Conservation (phyloP, 2,329 filamentous ascomycete species). For the Amphichorda felina region DNA sequence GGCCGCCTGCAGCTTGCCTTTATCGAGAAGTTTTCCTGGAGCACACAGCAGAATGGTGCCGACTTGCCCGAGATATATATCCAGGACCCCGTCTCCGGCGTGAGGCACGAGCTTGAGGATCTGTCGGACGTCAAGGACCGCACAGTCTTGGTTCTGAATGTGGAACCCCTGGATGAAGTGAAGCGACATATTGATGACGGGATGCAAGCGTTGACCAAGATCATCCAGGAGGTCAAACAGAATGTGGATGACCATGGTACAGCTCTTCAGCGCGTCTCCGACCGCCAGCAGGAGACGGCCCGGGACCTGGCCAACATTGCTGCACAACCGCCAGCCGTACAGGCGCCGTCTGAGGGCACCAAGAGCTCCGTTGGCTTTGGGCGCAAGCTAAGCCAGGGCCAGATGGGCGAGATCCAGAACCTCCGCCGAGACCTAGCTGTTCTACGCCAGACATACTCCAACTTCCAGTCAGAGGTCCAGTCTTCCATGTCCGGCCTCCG, state of each 20-base stretch:
- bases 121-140: conserved; percentile 87
- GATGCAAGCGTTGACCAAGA: conserved; percentile 62
- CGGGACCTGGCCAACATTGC: conserved; percentile 66
- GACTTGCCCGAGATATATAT: conserved; percentile 97
- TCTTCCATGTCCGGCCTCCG: conserved; percentile 77
- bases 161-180: conserved; percentile 89
- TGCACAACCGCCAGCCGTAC: conserved; percentile 28
- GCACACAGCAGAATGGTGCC: conserved; percentile 83
- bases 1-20: conserved; percentile 88
- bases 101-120: conserved; percentile 95
- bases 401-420: conserved; percentile 67
- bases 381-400: conserved; percentile 40
- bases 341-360: conserved; percentile 24
- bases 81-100: conserved; percentile 86
- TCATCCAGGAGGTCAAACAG: conserved; percentile 79
- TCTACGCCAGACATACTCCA: conserved; percentile 84
- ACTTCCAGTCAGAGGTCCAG: conserved; percentile 79
- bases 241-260: conserved; percentile 74
- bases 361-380: conserved; percentile 19
- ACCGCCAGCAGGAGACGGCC: conserved; percentile 79
- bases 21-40: conserved; percentile 99
- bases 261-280: conserved; percentile 75
- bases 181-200: conserved; percentile 95
- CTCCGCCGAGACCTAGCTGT: conserved; percentile 83
- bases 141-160: conserved; percentile 86